A percentile compares a stretch with the other conserved stretches of the same genome.
Conservation (phyloP, 2,329 filamentous ascomycete species). For the Talaromyces sp. region DNA sequence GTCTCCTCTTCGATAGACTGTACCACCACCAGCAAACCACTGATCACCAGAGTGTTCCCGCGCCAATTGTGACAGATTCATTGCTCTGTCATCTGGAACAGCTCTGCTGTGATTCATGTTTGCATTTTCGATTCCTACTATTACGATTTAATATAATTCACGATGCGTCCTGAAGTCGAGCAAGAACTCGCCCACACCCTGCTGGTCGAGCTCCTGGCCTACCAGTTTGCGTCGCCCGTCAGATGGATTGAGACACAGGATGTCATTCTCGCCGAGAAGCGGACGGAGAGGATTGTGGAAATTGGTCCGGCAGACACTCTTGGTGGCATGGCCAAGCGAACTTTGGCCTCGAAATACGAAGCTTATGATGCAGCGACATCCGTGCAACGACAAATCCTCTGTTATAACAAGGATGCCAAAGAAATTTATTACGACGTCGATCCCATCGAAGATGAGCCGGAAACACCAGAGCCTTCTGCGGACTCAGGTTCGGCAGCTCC, state of each 20-base stretch:
- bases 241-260: slow-evolving; percentile 99
- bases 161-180: slow-evolving; percentile 97
- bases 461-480: slow-evolving; percentile 46
- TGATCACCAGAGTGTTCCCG: slow-evolving; percentile 1
- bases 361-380: slow-evolving; percentile 97
- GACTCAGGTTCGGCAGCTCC: slow-evolving; percentile 34
- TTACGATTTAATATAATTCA: slow-evolving; percentile 34
- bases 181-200: slow-evolving; percentile 98
- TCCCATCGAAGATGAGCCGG: slow-evolving; percentile 84
- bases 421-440: slow-evolving; percentile 99
- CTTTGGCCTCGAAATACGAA: slow-evolving; percentile 94
- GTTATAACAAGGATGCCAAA: slow-evolving; percentile 99
- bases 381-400: slow-evolving; percentile 93
- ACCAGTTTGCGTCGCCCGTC: slow-evolving; percentile 97
- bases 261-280: slow-evolving; percentile 96
- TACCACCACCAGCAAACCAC: slow-evolving; percentile 9
- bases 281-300: slow-evolving; percentile 94
- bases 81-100: slow-evolving; percentile 5
- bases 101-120: slow-evolving; percentile 12
- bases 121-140: slow-evolving; percentile 3
- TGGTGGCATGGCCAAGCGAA: slow-evolving; percentile 95
- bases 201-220: slow-evolving; percentile 96
- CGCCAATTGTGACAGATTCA: slow-evolving; percentile 8
- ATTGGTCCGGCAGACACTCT: slow-evolving; percentile 95
- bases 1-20: slow-evolving; percentile 8